phyloP scores from a whole-genome alignment of 2,329 filamentous ascomycete genomes.

The Aspergillus clavatus region DNA sequence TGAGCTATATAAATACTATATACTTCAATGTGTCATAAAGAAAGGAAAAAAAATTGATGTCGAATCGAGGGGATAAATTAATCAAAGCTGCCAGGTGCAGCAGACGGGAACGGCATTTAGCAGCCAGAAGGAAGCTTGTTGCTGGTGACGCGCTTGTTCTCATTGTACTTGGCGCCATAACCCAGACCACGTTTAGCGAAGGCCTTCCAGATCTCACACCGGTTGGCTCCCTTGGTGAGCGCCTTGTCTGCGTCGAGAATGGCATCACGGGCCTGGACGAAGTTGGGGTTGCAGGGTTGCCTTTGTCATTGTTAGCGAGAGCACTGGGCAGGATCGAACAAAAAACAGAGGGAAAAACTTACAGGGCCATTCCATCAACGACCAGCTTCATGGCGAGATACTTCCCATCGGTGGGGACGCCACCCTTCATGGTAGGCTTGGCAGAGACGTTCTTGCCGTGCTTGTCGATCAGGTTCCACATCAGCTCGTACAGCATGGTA shows the following conservation, averaged over 20 bases:
- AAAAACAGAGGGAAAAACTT: not conserved
- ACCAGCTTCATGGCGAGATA: slow-evolving; percentile 16
- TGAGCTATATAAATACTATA: no score
- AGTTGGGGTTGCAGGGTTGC: slow-evolving; percentile 16
- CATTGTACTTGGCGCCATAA: slow-evolving; percentile 2
- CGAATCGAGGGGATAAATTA: no score
- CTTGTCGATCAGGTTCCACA: slow-evolving; percentile 17
- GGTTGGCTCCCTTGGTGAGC: slow-evolving; percentile 9
- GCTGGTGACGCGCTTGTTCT: not conserved
- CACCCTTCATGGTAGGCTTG: slow-evolving; percentile 1
- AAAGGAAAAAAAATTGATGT: no score
- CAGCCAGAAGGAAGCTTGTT: slow-evolving; percentile 2
- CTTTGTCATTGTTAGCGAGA: slow-evolving; percentile 2
- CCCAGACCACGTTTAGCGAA: slow-evolving; percentile 15
- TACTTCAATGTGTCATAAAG: no score
- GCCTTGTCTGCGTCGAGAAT: slow-evolving; percentile 12
- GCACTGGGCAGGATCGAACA: no score
- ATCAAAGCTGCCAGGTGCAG: no score
- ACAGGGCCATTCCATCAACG: slow-evolving; percentile 14
- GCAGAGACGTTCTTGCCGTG: slow-evolving; percentile 11
- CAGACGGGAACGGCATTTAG: no score
- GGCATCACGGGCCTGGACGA: slow-evolving; percentile 12
- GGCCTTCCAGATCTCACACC: slow-evolving; percentile 14
- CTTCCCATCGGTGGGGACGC: slow-evolving; percentile 11
- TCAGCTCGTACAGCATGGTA: slow-evolving; percentile 12